These are phyloP conservation scores for Endocladia muricata DNA, from an alignment of 31 red algal species.

Conservation along the genomic window DNA sequence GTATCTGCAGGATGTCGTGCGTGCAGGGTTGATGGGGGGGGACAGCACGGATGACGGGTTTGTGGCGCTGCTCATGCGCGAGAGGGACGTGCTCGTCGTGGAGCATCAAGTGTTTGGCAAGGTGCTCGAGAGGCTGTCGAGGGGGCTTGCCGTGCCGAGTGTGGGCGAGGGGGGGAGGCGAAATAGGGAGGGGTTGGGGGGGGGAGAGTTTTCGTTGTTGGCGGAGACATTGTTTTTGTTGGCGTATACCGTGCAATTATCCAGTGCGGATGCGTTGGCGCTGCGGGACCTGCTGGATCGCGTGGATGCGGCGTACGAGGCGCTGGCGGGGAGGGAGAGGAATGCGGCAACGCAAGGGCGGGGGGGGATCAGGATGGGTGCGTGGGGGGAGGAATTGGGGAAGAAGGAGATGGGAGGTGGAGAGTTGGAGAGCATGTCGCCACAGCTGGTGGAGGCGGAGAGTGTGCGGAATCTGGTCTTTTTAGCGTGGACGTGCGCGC, in stretches of 20 bases:
- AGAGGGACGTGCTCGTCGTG: slow-evolving; percentile 49
- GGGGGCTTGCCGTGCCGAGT: slow-evolving; percentile 4
- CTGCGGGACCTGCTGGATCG: slow-evolving; percentile 47
- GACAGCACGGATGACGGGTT: slow-evolving; percentile 29
- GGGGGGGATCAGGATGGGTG: neutral
- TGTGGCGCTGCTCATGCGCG: slow-evolving; percentile 46
- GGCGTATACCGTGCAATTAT: slow-evolving; percentile 83
- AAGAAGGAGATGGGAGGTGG: neutral
- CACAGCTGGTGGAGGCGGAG: slow-evolving; percentile 44
- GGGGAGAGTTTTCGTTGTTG: slow-evolving; percentile 58
- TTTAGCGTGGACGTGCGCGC: slow-evolving; percentile 65
- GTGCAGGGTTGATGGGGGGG: slow-evolving; percentile 37
- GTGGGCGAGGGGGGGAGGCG: neutral
- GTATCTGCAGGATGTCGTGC: slow-evolving; percentile 66
- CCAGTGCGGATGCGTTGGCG: slow-evolving; percentile 49
- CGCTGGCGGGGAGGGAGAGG: neutral
- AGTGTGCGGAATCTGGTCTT: slow-evolving; percentile 67
- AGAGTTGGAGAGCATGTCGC: slow-evolving; percentile 23
- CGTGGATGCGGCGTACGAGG: neutral
- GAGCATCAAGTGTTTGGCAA: slow-evolving; percentile 50
- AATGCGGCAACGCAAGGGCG: too few species aligned
- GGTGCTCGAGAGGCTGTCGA: slow-evolving; percentile 25
- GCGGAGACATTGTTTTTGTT: slow-evolving; percentile 76
- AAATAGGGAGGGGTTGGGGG: slow-evolving; percentile 19
- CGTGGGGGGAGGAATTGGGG: neutral